Base-by-base conservation (phyloP, 2,329 filamentous ascomycete species). In the Pseudocercospora vitis region DNA sequence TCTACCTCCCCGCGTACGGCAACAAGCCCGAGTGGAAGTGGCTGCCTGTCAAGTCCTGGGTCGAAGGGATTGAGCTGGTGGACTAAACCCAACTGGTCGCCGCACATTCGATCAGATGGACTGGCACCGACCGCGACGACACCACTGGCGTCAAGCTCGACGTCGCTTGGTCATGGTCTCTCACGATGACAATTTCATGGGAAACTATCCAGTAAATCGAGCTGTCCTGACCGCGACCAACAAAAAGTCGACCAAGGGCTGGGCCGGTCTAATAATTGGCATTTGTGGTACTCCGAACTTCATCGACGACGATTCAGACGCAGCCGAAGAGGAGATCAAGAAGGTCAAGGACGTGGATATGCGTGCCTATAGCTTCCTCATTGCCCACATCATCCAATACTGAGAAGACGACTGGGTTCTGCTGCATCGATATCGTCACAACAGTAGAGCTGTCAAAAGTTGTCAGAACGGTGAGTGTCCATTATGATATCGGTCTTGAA, bases 11-110 rank as follows among this genome's bases (percentile, higher is more conserved):
- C 1, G 40, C 53, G 0, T 6, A 31, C 11, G 48, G 29, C 7
- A 29, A 40, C 7, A 39, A 31, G 16, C 53, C 53, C 21, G 23
- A 40, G 2, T 56, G 52, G 18, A 39, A 18, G 2, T 56, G 53
- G 53, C 31, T 49, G 26, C 26, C 26, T 11, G 26, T 29, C 6
- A 29, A 29, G 11, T 11, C 11, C 11, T 29, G 6, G 26, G 26
- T 6, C 26, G 6, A 29, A 11, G 11, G 11, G 26, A 29, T 29
- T 29, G n/a, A n/a, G n/a, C n/a, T n/a, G n/a, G n/a, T 29, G 6
- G 26, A 29, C 6, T 6, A 29, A 6, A 29, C 26, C 11, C 26
- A 29, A 11, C 6, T 11, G 6, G 26, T 29, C 26, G 26, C 6
- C 26, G 6, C 6, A 6, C 6, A 29, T 6, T 7, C 26, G 26